Base-by-base conservation (phyloP, 768 basidiomycete genomes). In the Rhodotorula sphaerocarpa region DNA sequence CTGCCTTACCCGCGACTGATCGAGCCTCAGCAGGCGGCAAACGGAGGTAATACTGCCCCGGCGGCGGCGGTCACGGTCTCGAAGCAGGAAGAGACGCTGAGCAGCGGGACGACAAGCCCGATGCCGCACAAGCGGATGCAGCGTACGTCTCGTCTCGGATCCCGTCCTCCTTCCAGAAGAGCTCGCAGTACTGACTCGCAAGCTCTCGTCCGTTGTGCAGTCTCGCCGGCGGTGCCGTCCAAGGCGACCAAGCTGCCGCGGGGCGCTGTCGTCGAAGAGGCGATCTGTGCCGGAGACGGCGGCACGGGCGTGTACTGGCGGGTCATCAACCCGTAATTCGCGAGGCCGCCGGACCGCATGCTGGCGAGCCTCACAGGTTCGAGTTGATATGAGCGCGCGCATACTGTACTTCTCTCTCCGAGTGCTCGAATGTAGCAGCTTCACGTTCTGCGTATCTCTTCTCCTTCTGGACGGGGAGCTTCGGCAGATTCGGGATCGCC, bases 111-210 rank as follows among this genome's bases (percentile, higher is more conserved):
- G 11, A 71, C 71, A 28, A 66, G 66, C 52, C 75, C 75, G 0
- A 76, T 77, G 77, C 75, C 76, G 15, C 74, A 76, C 53, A 74
- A 74, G 18, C 69, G 76, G 39, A 58, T 78, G n/a, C 76, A 78
- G 59, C 57, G 62, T 68, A 20, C 41, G 61, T 57, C 45, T 44
- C 28, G 18, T 2, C 27, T 20, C 39, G 30, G 10, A 15, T 18
- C 45, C 55, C 52, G 18, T 31, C 47, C 42, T 30, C 33, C 47
- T 5, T 39, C 47, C 57, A 14, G n/a, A n/a, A 31, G 12, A 27
- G 31, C 23, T 45, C 46, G 16, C 7, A 25, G 18, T 41, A 20
- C 51, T 18, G 9, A 30, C 65, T 76, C 27, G 72, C 73, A 12
- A 63, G 10, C 45, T 27, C n/a, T 41, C 41, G 36, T 56, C 2